These are phyloP conservation scores for Byssothecium circinans DNA, from an alignment of 2,329 filamentous ascomycete species.

Conservation along the genomic window DNA sequence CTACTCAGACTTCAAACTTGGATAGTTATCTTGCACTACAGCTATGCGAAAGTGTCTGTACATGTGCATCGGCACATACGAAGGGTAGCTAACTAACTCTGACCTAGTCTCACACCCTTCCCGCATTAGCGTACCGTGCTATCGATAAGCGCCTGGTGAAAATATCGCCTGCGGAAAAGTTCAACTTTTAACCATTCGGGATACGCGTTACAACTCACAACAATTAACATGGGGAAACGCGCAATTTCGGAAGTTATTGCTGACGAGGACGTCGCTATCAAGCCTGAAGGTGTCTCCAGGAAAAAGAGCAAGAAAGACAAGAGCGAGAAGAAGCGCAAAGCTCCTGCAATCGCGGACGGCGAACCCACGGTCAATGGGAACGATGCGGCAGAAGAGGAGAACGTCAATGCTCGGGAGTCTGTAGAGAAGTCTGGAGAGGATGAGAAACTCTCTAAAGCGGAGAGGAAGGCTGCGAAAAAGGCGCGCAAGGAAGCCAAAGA, in stretches of 20 bases:
- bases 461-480: slow-evolving; percentile 47
- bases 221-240: slow-evolving; percentile 38
- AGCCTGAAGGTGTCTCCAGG: slow-evolving; percentile 28
- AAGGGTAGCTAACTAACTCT: no score
- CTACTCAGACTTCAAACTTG: no score
- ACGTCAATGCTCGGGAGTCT: slow-evolving; percentile 12
- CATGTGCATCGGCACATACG: no score
- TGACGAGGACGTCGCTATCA: slow-evolving; percentile 25
- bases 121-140: not conserved
- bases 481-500: slow-evolving; percentile 46
- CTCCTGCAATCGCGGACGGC: slow-evolving; percentile 16
- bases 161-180: not conserved
- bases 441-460: slow-evolving; percentile 44
- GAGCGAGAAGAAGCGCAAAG: slow-evolving; percentile 31
- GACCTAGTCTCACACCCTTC: no score
- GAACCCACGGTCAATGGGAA: slow-evolving; percentile 20
- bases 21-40: no score
- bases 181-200: not conserved
- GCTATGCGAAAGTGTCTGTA: no score
- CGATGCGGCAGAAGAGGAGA: slow-evolving; percentile 18
- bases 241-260: slow-evolving; percentile 34
- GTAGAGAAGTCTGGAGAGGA: slow-evolving; percentile 24
- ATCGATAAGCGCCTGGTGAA: slow-evolving; percentile 1
- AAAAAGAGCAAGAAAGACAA: slow-evolving; percentile 45
- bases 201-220: not conserved